Evolutionary conservation across 805 yeast species (phyloP).

Genomic region (Candida sphagnicola): DNA sequence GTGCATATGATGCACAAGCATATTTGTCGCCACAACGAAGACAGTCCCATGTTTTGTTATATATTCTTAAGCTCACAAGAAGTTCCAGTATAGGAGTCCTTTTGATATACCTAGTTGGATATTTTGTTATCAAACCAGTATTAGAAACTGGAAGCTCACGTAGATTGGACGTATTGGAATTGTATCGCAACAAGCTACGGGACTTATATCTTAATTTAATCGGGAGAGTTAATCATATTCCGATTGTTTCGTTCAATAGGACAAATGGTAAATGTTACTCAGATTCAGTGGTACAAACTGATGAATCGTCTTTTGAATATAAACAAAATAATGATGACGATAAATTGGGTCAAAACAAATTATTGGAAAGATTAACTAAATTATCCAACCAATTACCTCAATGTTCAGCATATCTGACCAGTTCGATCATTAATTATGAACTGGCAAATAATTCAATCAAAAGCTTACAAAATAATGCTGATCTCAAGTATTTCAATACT

Average conservation of each 20-base stretch:
- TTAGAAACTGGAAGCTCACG: constrained; percentile 25
- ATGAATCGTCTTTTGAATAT: constrained; percentile 16
- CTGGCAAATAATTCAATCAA: constrained; percentile 24
- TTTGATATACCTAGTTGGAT: constrained; percentile 27
- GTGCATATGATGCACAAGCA: constrained; percentile 31
- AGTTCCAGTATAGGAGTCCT: constrained; percentile 30
- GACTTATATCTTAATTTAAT: constrained; percentile 32
- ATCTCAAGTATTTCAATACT: constrained; percentile 30
- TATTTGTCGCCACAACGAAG: constrained; percentile 15
- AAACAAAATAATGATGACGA: constrained; percentile 13
- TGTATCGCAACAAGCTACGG: constrained; percentile 27
- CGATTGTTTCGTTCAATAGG: constrained; percentile 34
- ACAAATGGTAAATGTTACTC: constrained; percentile 27
- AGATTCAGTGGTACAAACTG: constrained; percentile 38
- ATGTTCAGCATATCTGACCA: constrained; percentile 23
- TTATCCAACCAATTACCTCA: constrained; percentile 18
- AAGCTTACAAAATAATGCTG: constrained; percentile 33
- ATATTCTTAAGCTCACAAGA: constrained; percentile 26
- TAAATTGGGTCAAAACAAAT: constrained; percentile 19
- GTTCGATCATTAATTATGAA: constrained; percentile 31
- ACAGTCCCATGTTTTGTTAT: constrained; percentile 20
- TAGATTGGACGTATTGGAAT: constrained; percentile 31
- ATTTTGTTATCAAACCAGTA: constrained; percentile 31
- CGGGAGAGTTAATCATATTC: constrained; percentile 32
- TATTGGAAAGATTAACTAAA: constrained; percentile 19